phyloP scores from a whole-genome alignment of 805 yeast genomes.

The Hanseniaspora pseudoguilliermondii region DNA sequence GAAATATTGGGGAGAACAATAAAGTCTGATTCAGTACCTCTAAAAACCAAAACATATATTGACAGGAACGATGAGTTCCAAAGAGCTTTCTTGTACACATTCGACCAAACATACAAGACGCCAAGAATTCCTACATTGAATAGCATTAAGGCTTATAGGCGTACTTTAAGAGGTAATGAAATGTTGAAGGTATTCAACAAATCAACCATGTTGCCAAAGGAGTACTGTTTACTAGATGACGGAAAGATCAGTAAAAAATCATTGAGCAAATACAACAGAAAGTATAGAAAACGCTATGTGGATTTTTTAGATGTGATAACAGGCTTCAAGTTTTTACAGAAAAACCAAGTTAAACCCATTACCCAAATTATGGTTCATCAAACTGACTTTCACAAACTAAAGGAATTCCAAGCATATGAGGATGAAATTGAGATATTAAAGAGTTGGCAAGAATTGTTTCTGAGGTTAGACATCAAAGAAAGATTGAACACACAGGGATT shows the following conservation, averaged over 20 bases:
- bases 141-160: slow-evolving; percentile 17
- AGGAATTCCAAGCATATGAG: slow-evolving; percentile 1
- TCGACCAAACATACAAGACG: slow-evolving; percentile 20
- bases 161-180: slow-evolving; percentile 15
- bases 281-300: slow-evolving; percentile 7
- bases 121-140: slow-evolving; percentile 17
- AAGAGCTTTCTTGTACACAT: slow-evolving; percentile 17
- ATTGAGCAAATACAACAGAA: neutral
- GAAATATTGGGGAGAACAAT: slow-evolving; percentile 20
- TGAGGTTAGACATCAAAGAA: slow-evolving; percentile 1
- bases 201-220: slow-evolving; percentile 17
- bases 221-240: slow-evolving; percentile 15
- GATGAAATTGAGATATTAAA: slow-evolving; percentile 13
- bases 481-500: neutral
- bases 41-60: slow-evolving; percentile 14
- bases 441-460: slow-evolving; percentile 15
- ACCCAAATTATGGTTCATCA: slow-evolving; percentile 17
- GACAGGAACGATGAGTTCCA: neutral
- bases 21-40: neutral
- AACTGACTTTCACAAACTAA: slow-evolving; percentile 13
- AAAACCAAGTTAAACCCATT: slow-evolving; percentile 20
- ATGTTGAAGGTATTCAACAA: slow-evolving; percentile 20
- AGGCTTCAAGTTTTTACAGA: slow-evolving; percentile 23
- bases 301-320: slow-evolving; percentile 20
- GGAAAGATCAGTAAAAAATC: slow-evolving; percentile 14